Evolutionary conservation across 2,329 filamentous ascomycete species (phyloP), one percentile per base, ranked within the genome.

Genomic region (Fragosphaeria purpurea): DNA sequence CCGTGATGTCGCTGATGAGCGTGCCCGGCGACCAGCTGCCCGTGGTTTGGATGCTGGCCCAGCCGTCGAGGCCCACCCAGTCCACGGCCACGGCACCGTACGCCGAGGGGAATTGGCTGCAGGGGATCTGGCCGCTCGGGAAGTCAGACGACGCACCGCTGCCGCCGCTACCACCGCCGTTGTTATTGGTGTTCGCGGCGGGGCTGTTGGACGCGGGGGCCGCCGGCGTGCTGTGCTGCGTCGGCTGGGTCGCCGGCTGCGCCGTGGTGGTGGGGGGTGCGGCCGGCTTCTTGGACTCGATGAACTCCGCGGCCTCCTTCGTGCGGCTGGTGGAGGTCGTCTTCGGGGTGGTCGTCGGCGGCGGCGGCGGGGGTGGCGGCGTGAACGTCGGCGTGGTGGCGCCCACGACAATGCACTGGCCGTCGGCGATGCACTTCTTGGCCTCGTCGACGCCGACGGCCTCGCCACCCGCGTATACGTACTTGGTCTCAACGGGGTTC

Each of bases 81-180:
- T 75, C 63, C 34, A 93, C 70, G 46, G 80, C 49, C 44, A 95
- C 62, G 1, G 90, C 85, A 59, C 93, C 93, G 62, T 94, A 97
- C 0, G 80, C 72, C 4, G 80, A 82, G 12, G 90, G 90, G 72
- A 96, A 95, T 2, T 73, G 63, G 55, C 66, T 68, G 71, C 93
- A 97, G 56, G 75, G 68, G 50, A 94, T 61, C 58, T 80, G 67
- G 53, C 87, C 87, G 65, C 84, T 83, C 10, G 85, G 86, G 74
- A 97, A 97, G 7, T 82, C 70, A 12, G 70, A 68, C 7, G 35
- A 37, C 35, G 35, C 7, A 57, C 81, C 72, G 50, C 91, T 57
- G 47, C 86, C 86, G 3, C 22, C 22, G 22, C 22, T 22, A 3
- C 22, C 22, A 3, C 22, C 22, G 22, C 22, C 22, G 22, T 22